Conservation (phyloP, 306 rosid genomes). For the Herpetospermum pedunculosum region DNA sequence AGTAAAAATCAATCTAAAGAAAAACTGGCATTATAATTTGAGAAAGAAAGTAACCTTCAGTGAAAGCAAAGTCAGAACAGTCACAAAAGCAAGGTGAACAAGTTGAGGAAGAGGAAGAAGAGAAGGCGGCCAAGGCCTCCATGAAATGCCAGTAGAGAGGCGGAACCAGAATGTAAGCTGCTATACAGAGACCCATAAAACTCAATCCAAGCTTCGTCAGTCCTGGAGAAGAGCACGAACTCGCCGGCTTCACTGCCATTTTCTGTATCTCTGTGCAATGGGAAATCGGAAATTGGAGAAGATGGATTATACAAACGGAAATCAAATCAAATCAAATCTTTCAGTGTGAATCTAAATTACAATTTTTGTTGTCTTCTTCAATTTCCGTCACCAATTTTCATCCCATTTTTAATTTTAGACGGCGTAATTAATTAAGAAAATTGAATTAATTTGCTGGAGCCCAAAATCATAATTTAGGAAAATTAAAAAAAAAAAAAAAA, state of each 20-base stretch:
- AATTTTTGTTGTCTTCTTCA: too few relatives aligned
- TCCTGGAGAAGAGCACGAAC: conserved; percentile 13
- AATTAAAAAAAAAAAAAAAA: too few relatives aligned
- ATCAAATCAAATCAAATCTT: too few relatives aligned
- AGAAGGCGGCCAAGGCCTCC: conserved; percentile 63
- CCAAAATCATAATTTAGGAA: too few relatives aligned
- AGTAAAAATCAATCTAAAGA: neutral
- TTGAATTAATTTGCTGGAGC: too few relatives aligned
- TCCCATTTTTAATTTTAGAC: too few relatives aligned
- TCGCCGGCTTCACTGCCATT: conserved; percentile 35
- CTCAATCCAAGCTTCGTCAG: conserved; percentile 41
- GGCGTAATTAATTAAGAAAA: too few relatives aligned
- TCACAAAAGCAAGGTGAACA: conserved; percentile 81
- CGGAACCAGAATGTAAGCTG: conserved; percentile 72
- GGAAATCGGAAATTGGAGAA: too few relatives aligned
- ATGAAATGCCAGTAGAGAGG: conserved; percentile 93
- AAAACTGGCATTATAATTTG: neutral
- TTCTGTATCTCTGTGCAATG: too few relatives aligned
- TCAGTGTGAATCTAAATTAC: too few relatives aligned
- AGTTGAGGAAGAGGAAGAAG: conserved; percentile 32
- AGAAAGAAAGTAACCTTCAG: conserved; percentile 33
- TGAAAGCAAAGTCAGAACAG: conserved; percentile 68
- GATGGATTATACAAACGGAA: too few relatives aligned
- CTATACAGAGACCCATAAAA: conserved; percentile 54
- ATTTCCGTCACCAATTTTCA: too few relatives aligned